Evolutionary conservation across 2,329 filamentous ascomycete species (phyloP).

Genomic region (Emergomyces orientalis): DNA sequence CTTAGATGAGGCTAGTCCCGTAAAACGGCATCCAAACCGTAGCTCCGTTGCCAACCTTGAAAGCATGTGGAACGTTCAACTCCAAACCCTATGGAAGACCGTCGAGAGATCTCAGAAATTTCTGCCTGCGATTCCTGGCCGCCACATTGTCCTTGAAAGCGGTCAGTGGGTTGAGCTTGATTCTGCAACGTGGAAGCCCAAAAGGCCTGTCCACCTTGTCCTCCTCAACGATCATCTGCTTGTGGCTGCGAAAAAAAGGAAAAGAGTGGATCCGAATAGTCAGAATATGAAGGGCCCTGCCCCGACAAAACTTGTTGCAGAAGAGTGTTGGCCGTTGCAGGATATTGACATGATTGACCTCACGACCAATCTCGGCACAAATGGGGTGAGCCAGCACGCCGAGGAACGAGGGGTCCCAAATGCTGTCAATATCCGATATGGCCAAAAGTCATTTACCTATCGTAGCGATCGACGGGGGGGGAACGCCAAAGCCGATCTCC

Average conservation of each 20-base stretch:
- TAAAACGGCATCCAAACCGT: conserved; percentile 60
- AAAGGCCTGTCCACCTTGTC: conserved; percentile 81
- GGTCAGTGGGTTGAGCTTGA: conserved; percentile 93
- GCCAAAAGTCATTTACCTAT: conserved; percentile 88
- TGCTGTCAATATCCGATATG: conserved; percentile 83
- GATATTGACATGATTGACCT: conserved; percentile 92
- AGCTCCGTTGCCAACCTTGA: conserved; percentile 75
- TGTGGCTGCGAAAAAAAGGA: conserved; percentile 85
- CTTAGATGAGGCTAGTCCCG: conserved; percentile 42
- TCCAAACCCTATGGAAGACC: conserved; percentile 83
- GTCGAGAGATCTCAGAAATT: conserved; percentile 99
- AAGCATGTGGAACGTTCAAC: conserved; percentile 57
- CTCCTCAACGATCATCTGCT: conserved; percentile 90
- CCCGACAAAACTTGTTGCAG: conserved; percentile 71
- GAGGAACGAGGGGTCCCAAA: conserved; percentile 59
- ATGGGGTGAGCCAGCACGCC: conserved; percentile 31
- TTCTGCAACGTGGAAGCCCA: conserved; percentile 92
- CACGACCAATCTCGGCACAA: conserved; percentile 42
- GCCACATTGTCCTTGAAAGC: conserved; percentile 88
- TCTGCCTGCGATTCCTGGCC: conserved; percentile 77
- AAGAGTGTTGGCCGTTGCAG: conserved; percentile 85
- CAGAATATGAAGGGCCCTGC: conserved; percentile 38
- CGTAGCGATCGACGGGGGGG: conserved; percentile 74
- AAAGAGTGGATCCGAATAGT: conserved; percentile 60
- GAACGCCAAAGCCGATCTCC: conserved; percentile 66